Evolutionary conservation across 208 protist genomes (phyloP).

Genomic region (Trypanosoma mega): DNA sequence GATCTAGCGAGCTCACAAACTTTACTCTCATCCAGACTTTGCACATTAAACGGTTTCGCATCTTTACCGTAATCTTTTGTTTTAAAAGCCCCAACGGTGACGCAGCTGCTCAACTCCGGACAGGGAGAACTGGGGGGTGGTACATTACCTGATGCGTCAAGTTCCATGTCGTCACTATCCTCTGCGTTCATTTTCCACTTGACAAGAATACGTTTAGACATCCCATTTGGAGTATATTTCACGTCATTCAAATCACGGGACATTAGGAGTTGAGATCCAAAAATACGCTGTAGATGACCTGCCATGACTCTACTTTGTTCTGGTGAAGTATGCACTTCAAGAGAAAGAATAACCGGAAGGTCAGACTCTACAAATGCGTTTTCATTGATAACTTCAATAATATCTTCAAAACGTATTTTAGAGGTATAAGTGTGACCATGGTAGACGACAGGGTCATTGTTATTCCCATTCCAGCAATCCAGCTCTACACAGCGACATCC

Average conservation of each 20-base stretch:
- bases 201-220: constrained; percentile 59
- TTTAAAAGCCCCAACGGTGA: constrained; percentile 46
- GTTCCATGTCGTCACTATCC: constrained; percentile 29
- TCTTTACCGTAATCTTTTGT: constrained; percentile 47
- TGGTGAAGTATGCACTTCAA: constrained; percentile 70
- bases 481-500: constrained; percentile 84
- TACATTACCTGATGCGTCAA: constrained; percentile 31
- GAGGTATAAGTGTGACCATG: constrained; percentile 81
- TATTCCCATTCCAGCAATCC: constrained; percentile 79
- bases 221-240: constrained; percentile 49
- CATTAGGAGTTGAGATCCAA: constrained; percentile 57
- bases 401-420: constrained; percentile 64
- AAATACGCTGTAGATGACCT: constrained; percentile 46
- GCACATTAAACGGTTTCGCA: constrained; percentile 46
- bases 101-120: constrained; percentile 35
- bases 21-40: constrained; percentile 59
- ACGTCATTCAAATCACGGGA: constrained; percentile 37
- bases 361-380: constrained; percentile 59
- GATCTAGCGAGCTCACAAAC: constrained; percentile 31
- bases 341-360: constrained; percentile 80
- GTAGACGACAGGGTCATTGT: constrained; percentile 75
- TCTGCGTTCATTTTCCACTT: constrained; percentile 53
- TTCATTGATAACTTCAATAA: constrained; percentile 57
- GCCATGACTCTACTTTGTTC: constrained; percentile 75
- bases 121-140: constrained; percentile 10